Percentiles rank a stretch among this genome's conserved stretches.
phyloP scores from a whole-genome alignment of 2,329 filamentous ascomycete species.

The Penicillium sp. region DNA sequence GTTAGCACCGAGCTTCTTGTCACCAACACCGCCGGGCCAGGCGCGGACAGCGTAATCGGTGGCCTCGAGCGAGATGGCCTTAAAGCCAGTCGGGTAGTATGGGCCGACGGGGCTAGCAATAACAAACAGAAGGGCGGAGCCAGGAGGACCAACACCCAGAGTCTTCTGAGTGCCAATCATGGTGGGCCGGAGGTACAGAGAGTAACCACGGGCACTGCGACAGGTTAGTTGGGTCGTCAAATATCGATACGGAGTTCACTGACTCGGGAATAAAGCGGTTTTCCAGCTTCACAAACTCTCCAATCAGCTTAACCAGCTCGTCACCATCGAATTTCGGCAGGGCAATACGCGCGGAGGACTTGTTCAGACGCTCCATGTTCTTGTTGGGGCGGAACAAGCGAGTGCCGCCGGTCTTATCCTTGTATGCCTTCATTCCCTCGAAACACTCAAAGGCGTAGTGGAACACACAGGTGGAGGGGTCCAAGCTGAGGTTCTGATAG shows the following conservation, averaged over 20 bases:
- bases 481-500: conserved; percentile 95
- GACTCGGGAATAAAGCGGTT: conserved; percentile 83
- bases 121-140: conserved; percentile 86
- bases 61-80: conserved; percentile 91
- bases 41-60: conserved; percentile 96
- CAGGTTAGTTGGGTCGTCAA: conserved; percentile 8
- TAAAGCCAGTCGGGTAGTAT: conserved; percentile 98
- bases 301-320: conserved; percentile 77
- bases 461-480: conserved; percentile 94
- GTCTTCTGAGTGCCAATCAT: conserved; percentile 97
- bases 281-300: conserved; percentile 76
- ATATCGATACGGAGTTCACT: conserved; percentile 25
- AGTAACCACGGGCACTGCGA: conserved; percentile 71
- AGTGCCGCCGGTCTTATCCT: conserved; percentile 74
- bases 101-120: conserved; percentile 96
- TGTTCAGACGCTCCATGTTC: conserved; percentile 96
- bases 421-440: conserved; percentile 99
- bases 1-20: conserved; percentile 98
- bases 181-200: conserved; percentile 90
- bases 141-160: conserved; percentile 87
- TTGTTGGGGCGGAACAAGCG: conserved; percentile 90
- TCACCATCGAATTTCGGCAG: conserved; percentile 79
- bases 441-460: conserved; percentile 99
- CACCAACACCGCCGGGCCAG: conserved; percentile 95
- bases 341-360: conserved; percentile 85